phyloP scores from a whole-genome alignment of 164 flowering plant genomes.

The Piper longum region DNA sequence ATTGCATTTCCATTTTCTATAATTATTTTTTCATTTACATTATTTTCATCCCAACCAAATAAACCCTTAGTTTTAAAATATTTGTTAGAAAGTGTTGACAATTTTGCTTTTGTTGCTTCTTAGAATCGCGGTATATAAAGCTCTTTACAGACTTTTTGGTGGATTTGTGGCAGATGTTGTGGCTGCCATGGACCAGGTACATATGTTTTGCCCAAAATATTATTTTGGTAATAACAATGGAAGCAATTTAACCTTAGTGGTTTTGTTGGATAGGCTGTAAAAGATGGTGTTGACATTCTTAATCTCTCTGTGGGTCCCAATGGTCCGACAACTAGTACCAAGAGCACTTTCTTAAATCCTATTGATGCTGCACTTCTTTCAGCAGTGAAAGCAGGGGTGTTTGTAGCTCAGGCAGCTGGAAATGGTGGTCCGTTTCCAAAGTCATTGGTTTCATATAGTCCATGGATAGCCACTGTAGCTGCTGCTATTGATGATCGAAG shows the following conservation, averaged over 20 bases:
- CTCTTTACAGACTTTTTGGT: slow-evolving; percentile 91
- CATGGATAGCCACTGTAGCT: slow-evolving; percentile 93
- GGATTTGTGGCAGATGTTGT: slow-evolving; percentile 97
- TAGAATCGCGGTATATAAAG: slow-evolving; percentile 98
- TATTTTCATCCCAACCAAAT: too few relatives aligned
- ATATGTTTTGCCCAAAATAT: neutral
- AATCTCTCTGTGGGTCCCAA: slow-evolving; percentile 96
- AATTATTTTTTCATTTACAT: neutral
- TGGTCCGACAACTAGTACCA: slow-evolving; percentile 81
- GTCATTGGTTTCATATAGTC: slow-evolving; percentile 86
- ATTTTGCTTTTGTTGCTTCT: slow-evolving; percentile 1
- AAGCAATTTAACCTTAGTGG: neutral
- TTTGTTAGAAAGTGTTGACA: neutral
- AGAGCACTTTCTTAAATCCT: slow-evolving; percentile 81
- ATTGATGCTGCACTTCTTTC: slow-evolving; percentile 86
- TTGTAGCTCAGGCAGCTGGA: slow-evolving; percentile 98
- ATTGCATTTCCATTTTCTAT: neutral
- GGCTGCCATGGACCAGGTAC: slow-evolving; percentile 97
- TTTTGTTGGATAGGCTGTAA: slow-evolving; percentile 65
- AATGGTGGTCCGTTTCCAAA: slow-evolving; percentile 98
- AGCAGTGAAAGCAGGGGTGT: slow-evolving; percentile 95
- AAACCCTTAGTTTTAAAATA: too few relatives aligned
- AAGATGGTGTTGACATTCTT: slow-evolving; percentile 94
- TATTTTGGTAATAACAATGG: neutral
- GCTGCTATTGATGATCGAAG: slow-evolving; percentile 95